Conservation (phyloP, 805 yeast genomes). For the Wickerhamiella hasegawae region DNA sequence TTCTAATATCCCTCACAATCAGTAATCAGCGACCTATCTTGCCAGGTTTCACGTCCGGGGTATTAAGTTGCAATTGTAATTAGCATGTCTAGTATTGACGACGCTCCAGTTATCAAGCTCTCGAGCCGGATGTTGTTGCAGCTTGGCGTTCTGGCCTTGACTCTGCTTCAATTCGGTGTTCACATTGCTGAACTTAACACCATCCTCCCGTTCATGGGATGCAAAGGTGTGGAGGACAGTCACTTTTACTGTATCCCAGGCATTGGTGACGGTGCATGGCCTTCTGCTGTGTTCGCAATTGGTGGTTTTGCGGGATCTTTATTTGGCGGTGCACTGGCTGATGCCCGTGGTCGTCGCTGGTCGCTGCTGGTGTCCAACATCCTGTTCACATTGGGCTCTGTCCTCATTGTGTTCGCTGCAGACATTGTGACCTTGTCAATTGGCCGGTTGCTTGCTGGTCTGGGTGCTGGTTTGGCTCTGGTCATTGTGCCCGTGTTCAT, state of each 20-base stretch:
- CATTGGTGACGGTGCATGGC: constrained; percentile 47
- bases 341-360: constrained; percentile 43
- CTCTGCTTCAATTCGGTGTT: constrained; percentile 81
- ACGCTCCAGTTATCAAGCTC: no score
- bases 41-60: no score
- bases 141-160: constrained; percentile 44
- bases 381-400: constrained; percentile 43
- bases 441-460: constrained; percentile 68
- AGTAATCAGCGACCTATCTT: no score
- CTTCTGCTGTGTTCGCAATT: constrained; percentile 62
- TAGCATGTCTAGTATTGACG: no score
- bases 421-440: constrained; percentile 29
- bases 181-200: constrained; percentile 93
- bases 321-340: constrained; percentile 49
- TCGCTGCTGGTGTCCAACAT: constrained; percentile 34
- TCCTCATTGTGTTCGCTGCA: constrained; percentile 37
- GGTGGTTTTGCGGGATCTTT: constrained; percentile 74
- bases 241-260: constrained; percentile 38
- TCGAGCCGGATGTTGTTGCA: no score
- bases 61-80: no score
- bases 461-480: constrained; percentile 76
- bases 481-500: constrained; percentile 75
- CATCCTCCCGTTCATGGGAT: constrained; percentile 57
- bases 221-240: constrained; percentile 21
- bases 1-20: no score